phyloP scores from a whole-genome alignment of 176 grass and related monocot species.

The Aegilops speltoides region DNA sequence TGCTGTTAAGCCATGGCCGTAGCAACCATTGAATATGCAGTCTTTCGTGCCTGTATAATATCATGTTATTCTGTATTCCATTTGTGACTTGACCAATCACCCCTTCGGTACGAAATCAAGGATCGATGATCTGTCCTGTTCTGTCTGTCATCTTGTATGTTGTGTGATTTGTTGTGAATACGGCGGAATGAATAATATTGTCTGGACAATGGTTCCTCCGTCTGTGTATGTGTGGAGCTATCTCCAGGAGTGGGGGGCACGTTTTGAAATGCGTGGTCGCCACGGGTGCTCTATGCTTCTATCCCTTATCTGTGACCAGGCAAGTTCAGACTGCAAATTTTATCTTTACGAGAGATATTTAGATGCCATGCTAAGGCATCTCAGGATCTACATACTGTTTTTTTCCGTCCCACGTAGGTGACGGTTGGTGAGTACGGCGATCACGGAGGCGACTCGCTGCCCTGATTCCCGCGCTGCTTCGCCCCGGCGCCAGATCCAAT shows the following conservation, averaged over 20 bases:
- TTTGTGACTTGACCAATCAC: conserved; percentile 29
- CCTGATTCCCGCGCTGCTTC: too few species aligned
- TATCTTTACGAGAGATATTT: background rate
- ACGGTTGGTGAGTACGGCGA: too few species aligned
- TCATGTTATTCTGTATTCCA: conserved; percentile 27
- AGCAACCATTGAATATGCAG: conserved; percentile 17
- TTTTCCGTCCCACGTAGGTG: too few species aligned
- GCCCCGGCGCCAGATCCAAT: too few species aligned
- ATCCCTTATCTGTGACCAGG: background rate
- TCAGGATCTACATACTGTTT: too few species aligned
- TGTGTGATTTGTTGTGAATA: conserved; percentile 24
- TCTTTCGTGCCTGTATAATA: background rate
- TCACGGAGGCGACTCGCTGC: too few species aligned
- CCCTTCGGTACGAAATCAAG: conserved; percentile 2
- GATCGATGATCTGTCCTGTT: conserved; percentile 4
- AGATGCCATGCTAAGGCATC: background rate
- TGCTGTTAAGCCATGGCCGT: conserved; percentile 49
- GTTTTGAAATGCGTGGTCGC: background rate
- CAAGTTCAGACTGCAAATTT: background rate
- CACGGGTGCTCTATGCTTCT: background rate
- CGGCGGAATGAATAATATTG: conserved; percentile 1
- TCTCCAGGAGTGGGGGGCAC: background rate
- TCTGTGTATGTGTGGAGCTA: background rate
- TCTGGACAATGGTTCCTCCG: background rate
- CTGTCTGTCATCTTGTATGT: background rate